Conservation (phyloP, 106 monocot species). For the Agapanthus africanus region DNA sequence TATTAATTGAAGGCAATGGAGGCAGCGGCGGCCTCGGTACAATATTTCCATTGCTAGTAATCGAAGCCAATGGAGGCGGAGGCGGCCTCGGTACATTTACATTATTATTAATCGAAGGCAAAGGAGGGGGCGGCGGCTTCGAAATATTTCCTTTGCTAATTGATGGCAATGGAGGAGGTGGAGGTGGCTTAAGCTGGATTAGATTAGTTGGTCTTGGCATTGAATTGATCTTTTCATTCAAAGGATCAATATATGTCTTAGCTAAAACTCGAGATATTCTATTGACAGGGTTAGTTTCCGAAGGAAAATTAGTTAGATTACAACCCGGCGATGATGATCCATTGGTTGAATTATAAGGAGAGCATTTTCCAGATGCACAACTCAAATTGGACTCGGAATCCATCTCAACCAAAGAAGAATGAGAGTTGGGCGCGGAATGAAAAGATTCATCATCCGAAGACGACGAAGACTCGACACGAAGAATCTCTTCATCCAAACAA, state of each 20-base stretch:
- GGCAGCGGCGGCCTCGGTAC: background rate
- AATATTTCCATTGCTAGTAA: too few species aligned
- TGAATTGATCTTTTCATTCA: background rate
- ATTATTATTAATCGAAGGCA: background rate
- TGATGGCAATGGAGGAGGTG: background rate
- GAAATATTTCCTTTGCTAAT: constrained; percentile 2
- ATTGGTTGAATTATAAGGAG: constrained; percentile 12
- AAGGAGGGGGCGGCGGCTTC: constrained; percentile 19
- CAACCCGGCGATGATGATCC: background rate
- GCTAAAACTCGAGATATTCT: too few species aligned
- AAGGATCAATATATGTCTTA: background rate
- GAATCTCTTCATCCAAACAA: constrained; percentile 11
- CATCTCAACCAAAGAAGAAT: background rate
- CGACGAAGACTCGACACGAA: too few species aligned
- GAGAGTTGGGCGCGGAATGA: constrained; percentile 26
- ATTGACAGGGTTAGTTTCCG: background rate
- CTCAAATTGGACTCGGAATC: constrained; percentile 4
- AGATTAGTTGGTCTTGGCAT: constrained; percentile 2
- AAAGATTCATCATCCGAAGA: constrained; percentile 22
- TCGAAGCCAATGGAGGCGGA: background rate
- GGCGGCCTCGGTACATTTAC: background rate
- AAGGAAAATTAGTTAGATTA: background rate
- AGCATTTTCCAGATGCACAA: constrained; percentile 4
- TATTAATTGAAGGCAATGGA: background rate
- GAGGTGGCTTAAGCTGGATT: background rate